Conservation (phyloP, 352 stramenopile genomes). For the Phytophthora palmivora region DNA sequence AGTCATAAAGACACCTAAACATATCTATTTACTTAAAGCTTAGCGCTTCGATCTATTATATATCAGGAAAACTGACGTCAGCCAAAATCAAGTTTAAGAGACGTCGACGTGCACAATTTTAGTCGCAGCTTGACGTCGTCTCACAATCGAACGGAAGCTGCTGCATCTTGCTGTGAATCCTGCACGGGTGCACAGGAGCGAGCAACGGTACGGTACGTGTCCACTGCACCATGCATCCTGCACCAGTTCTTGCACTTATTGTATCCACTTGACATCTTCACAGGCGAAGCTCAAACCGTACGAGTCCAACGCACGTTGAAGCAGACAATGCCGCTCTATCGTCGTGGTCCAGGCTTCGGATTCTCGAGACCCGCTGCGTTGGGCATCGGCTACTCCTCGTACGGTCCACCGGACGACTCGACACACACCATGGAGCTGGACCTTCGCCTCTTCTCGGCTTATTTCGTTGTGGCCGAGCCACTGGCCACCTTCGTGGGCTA, state of each 20-base stretch:
- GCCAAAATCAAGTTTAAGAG: background rate
- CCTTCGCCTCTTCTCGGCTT: slow-evolving; percentile 77
- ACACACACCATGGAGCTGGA: slow-evolving; percentile 56
- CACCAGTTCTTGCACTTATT: slow-evolving; percentile 6
- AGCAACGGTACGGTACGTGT: slow-evolving; percentile 23
- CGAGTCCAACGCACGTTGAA: background rate
- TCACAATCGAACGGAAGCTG: slow-evolving; percentile 21
- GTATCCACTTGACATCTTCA: slow-evolving; percentile 1
- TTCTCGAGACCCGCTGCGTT: slow-evolving; percentile 29
- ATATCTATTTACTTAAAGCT: too few species aligned
- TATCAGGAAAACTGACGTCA: slow-evolving; percentile 1
- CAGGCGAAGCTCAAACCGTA: slow-evolving; percentile 1
- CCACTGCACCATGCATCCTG: slow-evolving; percentile 16
- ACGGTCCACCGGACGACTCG: slow-evolving; percentile 59
- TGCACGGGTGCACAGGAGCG: slow-evolving; percentile 18
- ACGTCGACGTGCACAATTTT: background rate
- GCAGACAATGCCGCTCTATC: slow-evolving; percentile 60
- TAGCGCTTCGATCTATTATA: background rate
- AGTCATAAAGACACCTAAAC: background rate
- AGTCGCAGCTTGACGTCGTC: slow-evolving; percentile 14
- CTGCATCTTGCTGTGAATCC: slow-evolving; percentile 7
- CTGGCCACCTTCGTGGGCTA: slow-evolving; percentile 83
- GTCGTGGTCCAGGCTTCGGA: slow-evolving; percentile 61
- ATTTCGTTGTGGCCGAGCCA: slow-evolving; percentile 80
- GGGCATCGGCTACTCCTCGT: slow-evolving; percentile 43